phyloP scores from a whole-genome alignment of 371 early-diverging fungal genomes.

The Massospora cicadina region DNA sequence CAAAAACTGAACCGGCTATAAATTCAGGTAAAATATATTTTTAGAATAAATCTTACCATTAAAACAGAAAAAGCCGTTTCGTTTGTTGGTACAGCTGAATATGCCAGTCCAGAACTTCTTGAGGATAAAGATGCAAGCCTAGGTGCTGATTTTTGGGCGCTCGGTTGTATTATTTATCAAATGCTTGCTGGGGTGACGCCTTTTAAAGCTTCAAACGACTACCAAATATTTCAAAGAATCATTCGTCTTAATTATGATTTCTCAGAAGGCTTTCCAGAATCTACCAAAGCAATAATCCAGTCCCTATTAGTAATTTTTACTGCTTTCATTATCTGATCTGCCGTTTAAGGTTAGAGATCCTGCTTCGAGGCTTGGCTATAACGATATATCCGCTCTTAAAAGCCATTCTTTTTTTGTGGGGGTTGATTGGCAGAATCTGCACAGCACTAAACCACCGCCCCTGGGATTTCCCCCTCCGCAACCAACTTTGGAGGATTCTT shows the following conservation, averaged over 20 bases:
- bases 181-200: constrained; percentile 85
- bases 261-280: constrained; percentile 46
- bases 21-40: constrained; percentile 13
- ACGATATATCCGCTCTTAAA: constrained; percentile 54
- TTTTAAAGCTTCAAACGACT: constrained; percentile 89
- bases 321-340: constrained; percentile 3
- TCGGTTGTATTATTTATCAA: constrained; percentile 96
- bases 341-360: constrained; percentile 38
- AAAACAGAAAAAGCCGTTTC: constrained; percentile 39
- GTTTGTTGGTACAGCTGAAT: constrained; percentile 95
- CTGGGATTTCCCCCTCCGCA: neutral
- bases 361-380: constrained; percentile 38
- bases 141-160: constrained; percentile 92
- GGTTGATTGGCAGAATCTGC: constrained; percentile 57
- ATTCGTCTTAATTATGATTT: constrained; percentile 64
- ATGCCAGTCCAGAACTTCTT: constrained; percentile 92
- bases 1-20: constrained; percentile 17
- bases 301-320: constrained; percentile 31
- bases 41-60: constrained; percentile 9
- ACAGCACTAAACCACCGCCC: constrained; percentile 28
- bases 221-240: constrained; percentile 90
- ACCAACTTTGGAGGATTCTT: neutral
- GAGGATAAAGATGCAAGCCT: constrained; percentile 57
- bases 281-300: constrained; percentile 50
- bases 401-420: constrained; percentile 76